Conservation (phyloP, 805 yeast genomes). For the Ogataea ramenticola region DNA sequence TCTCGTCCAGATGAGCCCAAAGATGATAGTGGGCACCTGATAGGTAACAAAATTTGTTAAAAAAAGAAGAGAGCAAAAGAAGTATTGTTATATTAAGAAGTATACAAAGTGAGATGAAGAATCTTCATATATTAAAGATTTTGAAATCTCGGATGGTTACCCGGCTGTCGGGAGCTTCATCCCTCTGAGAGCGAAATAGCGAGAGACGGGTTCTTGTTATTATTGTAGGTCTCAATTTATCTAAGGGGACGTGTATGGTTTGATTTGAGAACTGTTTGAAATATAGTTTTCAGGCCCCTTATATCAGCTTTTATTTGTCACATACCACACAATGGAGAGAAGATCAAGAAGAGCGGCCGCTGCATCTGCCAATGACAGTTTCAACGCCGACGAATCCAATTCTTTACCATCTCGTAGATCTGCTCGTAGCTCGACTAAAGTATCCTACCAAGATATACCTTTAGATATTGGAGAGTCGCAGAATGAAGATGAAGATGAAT, state of each 20-base stretch:
- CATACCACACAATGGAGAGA: slow-evolving; percentile 2
- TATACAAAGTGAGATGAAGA: too few species aligned
- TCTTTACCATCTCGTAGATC: background rate
- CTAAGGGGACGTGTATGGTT: too few species aligned
- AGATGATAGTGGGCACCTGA: background rate
- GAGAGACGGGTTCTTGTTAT: too few species aligned
- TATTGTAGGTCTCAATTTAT: too few species aligned
- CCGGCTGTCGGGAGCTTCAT: too few species aligned
- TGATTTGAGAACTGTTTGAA: too few species aligned
- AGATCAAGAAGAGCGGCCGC: background rate
- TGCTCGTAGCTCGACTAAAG: background rate
- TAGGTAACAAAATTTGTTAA: slow-evolving; percentile 4
- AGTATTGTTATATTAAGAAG: background rate
- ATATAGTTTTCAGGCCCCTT: too few species aligned
- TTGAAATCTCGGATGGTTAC: too few species aligned
- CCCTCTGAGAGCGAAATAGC: too few species aligned
- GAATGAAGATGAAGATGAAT: too few species aligned
- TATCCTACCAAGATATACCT: background rate
- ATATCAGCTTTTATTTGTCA: too few species aligned
- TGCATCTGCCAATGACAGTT: background rate
- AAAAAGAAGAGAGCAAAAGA: background rate
- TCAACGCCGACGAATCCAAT: background rate
- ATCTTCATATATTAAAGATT: too few species aligned
- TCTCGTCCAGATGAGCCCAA: background rate
- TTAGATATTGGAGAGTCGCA: slow-evolving; percentile 1